Percentiles rank a stretch among this genome's conserved stretches.
These are phyloP conservation scores for Amauroascus verrucosus DNA, from an alignment of 2,329 filamentous ascomycete genomes.

Conservation along the genomic window DNA sequence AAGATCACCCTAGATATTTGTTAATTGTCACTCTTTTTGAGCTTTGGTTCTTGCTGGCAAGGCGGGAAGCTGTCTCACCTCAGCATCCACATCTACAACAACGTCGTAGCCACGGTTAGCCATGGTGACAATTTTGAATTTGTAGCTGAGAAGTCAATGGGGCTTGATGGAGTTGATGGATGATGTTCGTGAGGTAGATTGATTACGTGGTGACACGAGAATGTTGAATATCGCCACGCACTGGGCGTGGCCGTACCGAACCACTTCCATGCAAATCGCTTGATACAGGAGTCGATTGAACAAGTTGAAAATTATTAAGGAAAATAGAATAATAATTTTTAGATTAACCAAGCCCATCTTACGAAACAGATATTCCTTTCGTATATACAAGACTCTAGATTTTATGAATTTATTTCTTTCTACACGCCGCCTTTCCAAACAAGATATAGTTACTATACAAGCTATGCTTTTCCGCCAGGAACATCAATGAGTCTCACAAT, in stretches of 20 bases:
- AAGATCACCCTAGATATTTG: constrained; percentile 65
- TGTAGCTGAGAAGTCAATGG: background rate
- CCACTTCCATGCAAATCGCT: background rate
- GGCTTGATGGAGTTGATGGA: background rate
- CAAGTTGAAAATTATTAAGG: too few relatives aligned
- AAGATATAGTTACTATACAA: background rate
- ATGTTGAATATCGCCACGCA: background rate
- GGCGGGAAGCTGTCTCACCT: constrained; percentile 48
- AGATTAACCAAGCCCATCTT: too few relatives aligned
- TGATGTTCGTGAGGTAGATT: background rate
- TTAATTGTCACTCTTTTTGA: constrained; percentile 7
- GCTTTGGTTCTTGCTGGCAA: background rate
- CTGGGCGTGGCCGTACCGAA: background rate
- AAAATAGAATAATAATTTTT: too few relatives aligned
- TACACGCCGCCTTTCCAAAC: background rate
- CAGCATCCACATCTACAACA: constrained; percentile 92
- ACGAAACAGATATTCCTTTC: too few relatives aligned
- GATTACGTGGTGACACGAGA: constrained; percentile 1
- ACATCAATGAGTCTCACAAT: background rate
- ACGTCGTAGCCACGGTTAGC: constrained; percentile 88
- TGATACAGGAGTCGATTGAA: too few relatives aligned
- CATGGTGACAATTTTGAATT: constrained; percentile 41
- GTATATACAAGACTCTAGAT: too few relatives aligned
- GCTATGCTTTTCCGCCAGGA: background rate
- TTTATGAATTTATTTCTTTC: too few relatives aligned